Evolutionary conservation across 2,329 filamentous ascomycete genomes (phyloP), one percentile per base, ranked within the genome.

Genomic region (Xylariomycetidae sp.): DNA sequence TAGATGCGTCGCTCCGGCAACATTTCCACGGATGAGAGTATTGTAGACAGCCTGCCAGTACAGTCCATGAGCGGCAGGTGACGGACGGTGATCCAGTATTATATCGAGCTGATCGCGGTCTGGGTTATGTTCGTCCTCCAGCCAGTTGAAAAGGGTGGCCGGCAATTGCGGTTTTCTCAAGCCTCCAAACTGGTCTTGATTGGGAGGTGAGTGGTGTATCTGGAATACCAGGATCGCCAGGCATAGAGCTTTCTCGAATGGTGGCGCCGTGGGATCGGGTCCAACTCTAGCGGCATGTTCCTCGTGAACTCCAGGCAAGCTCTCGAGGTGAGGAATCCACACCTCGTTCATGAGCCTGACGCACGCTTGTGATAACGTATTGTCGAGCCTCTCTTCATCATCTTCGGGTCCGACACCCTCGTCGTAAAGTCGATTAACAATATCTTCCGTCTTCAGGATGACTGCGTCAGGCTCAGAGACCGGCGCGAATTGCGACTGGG

Each of bases 1-100:
- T 17, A 94, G 61, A 29, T 72, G 65, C n/a, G 82, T 69, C 2
- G 82, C 81, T 26, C 77, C 77, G 11, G 58, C 49, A 27, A 94
- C 74, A 37, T 83, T 81, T 26, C 89, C 90, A 29, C 88, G 83
- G 16, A 94, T 67, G 15, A 89, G 68, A 11, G 80, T 70, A 35
- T 77, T 77, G 48, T 82, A 85, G n/a, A 95, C 67, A 2, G 80
- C 80, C 53, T 89, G 85, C 90, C 90, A 97, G 61, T 88, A 97
- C 22, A 84, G 68, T 16, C 72, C 67, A 50, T 92, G 85, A 27
- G 79, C 78, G 2, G 87, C 83, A 15, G 88, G 86, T 38, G 85
- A 85, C 1, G 85, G 85, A 28, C 71, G 70, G 46, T 80, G 63
- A 17, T 70, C 69, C 41, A 75, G 65, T 16, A 96, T 50, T 4